A percentile compares a stretch with the other conserved stretches of the same genome.
Conservation (phyloP, 305 asterid species). For the Fraxinus latifolia region DNA sequence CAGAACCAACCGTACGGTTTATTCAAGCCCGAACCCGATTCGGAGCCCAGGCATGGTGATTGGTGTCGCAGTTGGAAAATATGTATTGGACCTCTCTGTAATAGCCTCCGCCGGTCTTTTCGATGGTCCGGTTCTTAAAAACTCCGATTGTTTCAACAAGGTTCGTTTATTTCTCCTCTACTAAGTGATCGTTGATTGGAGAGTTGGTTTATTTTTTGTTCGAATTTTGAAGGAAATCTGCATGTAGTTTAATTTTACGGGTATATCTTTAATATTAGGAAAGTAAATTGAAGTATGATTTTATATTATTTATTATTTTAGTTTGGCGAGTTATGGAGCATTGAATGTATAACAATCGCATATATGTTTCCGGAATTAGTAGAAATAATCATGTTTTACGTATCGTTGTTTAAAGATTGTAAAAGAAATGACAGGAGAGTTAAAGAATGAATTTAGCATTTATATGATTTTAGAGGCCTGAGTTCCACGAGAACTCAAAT, state of each 20-base stretch:
- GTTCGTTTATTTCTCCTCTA: conserved; percentile 23
- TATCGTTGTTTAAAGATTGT: neutral
- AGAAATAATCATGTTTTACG: neutral
- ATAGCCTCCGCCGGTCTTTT: conserved; percentile 70
- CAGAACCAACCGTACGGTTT: conserved; percentile 91
- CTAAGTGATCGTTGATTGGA: neutral
- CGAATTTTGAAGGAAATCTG: neutral
- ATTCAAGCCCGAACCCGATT: conserved; percentile 50
- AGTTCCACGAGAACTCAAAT: neutral
- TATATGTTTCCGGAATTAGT: neutral
- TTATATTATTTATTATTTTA: too few relatives aligned
- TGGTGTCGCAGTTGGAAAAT: conserved; percentile 77
- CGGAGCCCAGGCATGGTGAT: conserved; percentile 65
- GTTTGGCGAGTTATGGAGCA: neutral
- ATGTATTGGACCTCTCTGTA: conserved; percentile 68
- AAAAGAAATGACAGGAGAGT: neutral
- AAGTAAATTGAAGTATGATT: neutral
- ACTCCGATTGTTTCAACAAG: conserved; percentile 80
- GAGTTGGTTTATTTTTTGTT: neutral
- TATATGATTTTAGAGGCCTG: neutral
- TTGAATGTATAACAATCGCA: neutral
- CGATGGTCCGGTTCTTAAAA: conserved; percentile 58
- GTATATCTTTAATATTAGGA: neutral
- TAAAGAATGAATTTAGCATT: neutral
- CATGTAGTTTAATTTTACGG: neutral